Evolutionary conservation across 495 filamentous ascomycete species (phyloP), one percentile per base, ranked within the genome.

Genomic region (Lineolata rhizophorae): DNA sequence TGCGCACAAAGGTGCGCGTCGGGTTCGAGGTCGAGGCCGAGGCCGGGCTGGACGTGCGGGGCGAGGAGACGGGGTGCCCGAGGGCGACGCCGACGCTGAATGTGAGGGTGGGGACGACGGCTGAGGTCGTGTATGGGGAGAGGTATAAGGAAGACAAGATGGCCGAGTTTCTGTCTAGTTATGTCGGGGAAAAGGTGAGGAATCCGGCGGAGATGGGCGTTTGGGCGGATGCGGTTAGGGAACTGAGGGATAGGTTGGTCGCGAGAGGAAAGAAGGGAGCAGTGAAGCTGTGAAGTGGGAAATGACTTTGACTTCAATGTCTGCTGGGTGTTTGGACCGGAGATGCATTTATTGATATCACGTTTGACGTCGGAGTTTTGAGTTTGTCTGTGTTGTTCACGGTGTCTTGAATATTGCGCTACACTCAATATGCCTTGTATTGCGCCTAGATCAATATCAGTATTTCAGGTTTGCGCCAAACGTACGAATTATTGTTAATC

Each of bases 41-140:
- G 9, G 9, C 10, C 28, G 17, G 10, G 8, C 6, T 17, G 6
- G 28, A 30, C n/a, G 55, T 67, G n/a, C 47, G 43, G 0, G 48
- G 65, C 4, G 32, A 35, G 35, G 13, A 22, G 29, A 6, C 30
- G 27, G 10, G 35, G 39, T 5, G 11, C 29, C 16, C 56, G 57
- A 18, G n/a, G n/a, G n/a, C n/a, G n/a, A n/a, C n/a, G n/a, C n/a
- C n/a, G n/a, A 36, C 22, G 6, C 6, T 58, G 19, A 43, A 48
- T 6, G 39, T 54, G 1, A 31, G 42, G 12, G 46, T 60, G 2
- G 43, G 35, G 19, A 33, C 49, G 1, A 52, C 47, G 20, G 72
- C 60, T 1, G 50, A 46, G 31, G 64, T 76, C 2, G 58, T 67
- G 4, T 80, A 80, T 49, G 75, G 75, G 1, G 72, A 78, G 45